Base-by-base conservation (phyloP, 306 rosid genomes). In the Alnus rubra region DNA sequence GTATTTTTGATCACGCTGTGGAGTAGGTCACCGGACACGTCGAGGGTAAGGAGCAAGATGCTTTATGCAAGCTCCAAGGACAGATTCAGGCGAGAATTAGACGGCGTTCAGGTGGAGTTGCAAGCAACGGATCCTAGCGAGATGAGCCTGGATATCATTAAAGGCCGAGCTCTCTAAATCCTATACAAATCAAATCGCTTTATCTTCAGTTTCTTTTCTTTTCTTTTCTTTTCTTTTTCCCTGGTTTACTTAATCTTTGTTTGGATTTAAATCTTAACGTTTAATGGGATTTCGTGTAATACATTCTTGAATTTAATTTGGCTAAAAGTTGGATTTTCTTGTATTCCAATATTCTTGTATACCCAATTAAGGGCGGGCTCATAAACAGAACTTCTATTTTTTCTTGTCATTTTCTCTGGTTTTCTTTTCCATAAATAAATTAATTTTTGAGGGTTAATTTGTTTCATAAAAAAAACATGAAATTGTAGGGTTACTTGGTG, bases 61-160 rank as follows among this genome's bases (percentile, higher is more conserved):
- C 67, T 81, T 62, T 81, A 81, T 70, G 84, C 84, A 76, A 81
- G 84, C 74, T 75, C 84, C n/a, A 81, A 81, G 80, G 80, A 75
- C 73, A 75, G 76, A 76, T 81, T 81, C 55, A 81, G 77, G 80
- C 49, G 80, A 74, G 84, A 81, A 62, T 59, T 81, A 71, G 84
- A 81, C 0, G 84, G 84, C 7, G 72, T 81, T 81, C 84, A 76
- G 49, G 72, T 81, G 12, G 84, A 75, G 76, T 76, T 81, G 72
- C 84, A 81, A 58, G 76, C 84, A 48, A 81, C 80, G 9, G 84
- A 81, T 59, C 80, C 80, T 8, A 75, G 80, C 72, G 84, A 81
- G 76, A 81, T 81, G 80, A 81, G 80, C 62, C 47, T 81, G 31
- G 84, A 81, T 37, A 50, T 75, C 63, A 15, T 81, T 45, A 81